Conservation (phyloP, 2,329 filamentous ascomycete genomes). For the Colletotrichum shisoi region DNA sequence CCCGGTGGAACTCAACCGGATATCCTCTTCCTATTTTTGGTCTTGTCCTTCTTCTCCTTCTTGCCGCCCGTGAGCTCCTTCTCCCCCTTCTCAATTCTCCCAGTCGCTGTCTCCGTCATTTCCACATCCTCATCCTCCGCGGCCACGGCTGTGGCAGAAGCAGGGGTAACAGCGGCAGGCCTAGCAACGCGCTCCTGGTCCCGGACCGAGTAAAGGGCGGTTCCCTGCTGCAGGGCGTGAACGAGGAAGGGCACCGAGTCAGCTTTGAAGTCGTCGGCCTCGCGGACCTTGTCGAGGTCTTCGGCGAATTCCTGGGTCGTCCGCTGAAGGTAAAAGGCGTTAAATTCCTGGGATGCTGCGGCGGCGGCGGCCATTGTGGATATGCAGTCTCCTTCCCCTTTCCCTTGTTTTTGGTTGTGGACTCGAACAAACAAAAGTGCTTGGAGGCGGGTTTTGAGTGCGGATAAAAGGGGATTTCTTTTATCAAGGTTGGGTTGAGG, state of each 20-base stretch:
- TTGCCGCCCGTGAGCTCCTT: slow-evolving; percentile 11
- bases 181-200: slow-evolving; percentile 46
- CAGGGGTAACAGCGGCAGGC: slow-evolving; percentile 1
- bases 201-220: slow-evolving; percentile 65
- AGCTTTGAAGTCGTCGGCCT: slow-evolving; percentile 73
- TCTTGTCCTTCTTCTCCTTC: slow-evolving; percentile 25
- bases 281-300: slow-evolving; percentile 74
- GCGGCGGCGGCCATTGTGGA: slow-evolving; percentile 9
- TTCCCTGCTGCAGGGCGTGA: slow-evolving; percentile 72
- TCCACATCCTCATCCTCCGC: slow-evolving; percentile 19
- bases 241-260: slow-evolving; percentile 72
- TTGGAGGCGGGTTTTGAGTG: not conserved
- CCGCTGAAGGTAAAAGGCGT: slow-evolving; percentile 73
- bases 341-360: slow-evolving; percentile 55
- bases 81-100: slow-evolving; percentile 1
- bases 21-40: slow-evolving; percentile 23
- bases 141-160: slow-evolving; percentile 6
- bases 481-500: not conserved
- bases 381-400: not conserved
- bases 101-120: slow-evolving; percentile 5
- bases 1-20: slow-evolving; percentile 11
- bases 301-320: slow-evolving; percentile 75
- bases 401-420: not conserved
- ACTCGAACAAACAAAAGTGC: not conserved
- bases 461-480: not conserved